Percentiles rank a stretch among this genome's conserved stretches.
These are phyloP conservation scores for Leishmania braziliensis DNA, from an alignment of 208 protist genomes.

Conservation along the genomic window DNA sequence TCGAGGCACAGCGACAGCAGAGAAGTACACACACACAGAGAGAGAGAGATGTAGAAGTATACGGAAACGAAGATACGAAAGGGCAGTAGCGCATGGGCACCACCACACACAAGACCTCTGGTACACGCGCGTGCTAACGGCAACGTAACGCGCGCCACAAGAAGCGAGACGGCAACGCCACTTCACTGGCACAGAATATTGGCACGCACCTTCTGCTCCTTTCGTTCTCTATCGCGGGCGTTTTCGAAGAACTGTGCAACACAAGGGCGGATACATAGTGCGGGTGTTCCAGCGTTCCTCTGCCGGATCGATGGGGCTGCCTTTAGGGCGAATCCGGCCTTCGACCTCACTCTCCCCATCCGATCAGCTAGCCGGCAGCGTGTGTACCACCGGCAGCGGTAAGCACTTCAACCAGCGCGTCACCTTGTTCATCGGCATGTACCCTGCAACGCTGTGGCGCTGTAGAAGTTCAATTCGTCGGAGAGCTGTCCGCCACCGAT, in stretches of 20 bases:
- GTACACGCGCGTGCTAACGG: neutral
- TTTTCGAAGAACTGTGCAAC: conserved; percentile 3
- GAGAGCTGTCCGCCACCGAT: conserved; percentile 2
- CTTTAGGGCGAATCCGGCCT: conserved; percentile 44
- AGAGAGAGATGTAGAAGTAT: neutral
- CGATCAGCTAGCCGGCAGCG: conserved; percentile 39
- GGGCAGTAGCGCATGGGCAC: neutral
- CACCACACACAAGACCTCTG: neutral
- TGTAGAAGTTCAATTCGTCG: conserved; percentile 17
- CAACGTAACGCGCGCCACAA: neutral
- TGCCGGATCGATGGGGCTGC: conserved; percentile 19
- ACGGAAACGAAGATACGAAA: neutral
- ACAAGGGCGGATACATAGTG: conserved; percentile 55
- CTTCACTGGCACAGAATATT: conserved; percentile 11
- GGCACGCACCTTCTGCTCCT: conserved; percentile 2
- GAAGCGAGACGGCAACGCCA: neutral
- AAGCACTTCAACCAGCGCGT: conserved; percentile 32
- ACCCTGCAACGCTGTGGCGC: conserved; percentile 33
- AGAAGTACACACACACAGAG: neutral
- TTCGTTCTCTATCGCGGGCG: neutral
- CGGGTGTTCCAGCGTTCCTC: conserved; percentile 36
- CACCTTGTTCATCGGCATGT: conserved; percentile 39
- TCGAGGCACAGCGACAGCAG: neutral
- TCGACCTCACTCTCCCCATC: conserved; percentile 42
- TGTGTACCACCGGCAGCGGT: conserved; percentile 11